Percentiles rank a stretch among this genome's conserved stretches.
Evolutionary conservation across 495 filamentous ascomycete species (phyloP).

Genomic region (Clohesyomyces aquaticus): DNA sequence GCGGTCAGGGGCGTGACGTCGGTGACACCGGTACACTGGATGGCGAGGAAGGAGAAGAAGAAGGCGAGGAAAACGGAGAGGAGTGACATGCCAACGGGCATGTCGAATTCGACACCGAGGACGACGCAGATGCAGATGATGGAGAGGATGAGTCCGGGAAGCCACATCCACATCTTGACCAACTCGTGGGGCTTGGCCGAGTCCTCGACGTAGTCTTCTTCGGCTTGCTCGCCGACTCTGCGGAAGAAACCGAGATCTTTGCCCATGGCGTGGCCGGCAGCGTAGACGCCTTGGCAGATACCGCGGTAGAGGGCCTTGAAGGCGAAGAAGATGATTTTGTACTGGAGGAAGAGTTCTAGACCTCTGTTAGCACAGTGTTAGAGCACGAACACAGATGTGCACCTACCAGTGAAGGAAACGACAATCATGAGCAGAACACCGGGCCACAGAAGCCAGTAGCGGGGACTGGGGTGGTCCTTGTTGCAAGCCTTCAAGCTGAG

Average conservation of each 20-base stretch:
- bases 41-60: conserved; percentile 70
- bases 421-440: conserved; percentile 68
- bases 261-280: conserved; percentile 46
- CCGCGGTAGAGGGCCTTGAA: conserved; percentile 56
- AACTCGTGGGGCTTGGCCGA: conserved; percentile 57
- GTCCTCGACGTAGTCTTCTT: conserved; percentile 53
- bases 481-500: conserved; percentile 52
- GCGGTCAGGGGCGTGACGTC: conserved; percentile 68
- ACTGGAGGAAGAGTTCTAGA: conserved; percentile 61
- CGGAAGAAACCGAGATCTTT: conserved; percentile 55
- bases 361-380: not conserved
- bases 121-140: conserved; percentile 62
- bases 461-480: conserved; percentile 56
- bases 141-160: conserved; percentile 54
- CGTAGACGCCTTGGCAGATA: conserved; percentile 51
- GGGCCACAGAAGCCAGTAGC: conserved; percentile 71
- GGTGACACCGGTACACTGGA: conserved; percentile 65
- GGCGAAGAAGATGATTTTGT: conserved; percentile 60
- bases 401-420: conserved; percentile 57
- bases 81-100: conserved; percentile 63
- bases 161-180: conserved; percentile 68
- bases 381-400: not conserved
- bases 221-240: conserved; percentile 47
- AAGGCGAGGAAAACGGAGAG: conserved; percentile 66
- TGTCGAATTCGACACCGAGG: conserved; percentile 63